Conservation (phyloP, 2,329 filamentous ascomycete genomes). For the Gnomoniopsis smithogilvyi region DNA sequence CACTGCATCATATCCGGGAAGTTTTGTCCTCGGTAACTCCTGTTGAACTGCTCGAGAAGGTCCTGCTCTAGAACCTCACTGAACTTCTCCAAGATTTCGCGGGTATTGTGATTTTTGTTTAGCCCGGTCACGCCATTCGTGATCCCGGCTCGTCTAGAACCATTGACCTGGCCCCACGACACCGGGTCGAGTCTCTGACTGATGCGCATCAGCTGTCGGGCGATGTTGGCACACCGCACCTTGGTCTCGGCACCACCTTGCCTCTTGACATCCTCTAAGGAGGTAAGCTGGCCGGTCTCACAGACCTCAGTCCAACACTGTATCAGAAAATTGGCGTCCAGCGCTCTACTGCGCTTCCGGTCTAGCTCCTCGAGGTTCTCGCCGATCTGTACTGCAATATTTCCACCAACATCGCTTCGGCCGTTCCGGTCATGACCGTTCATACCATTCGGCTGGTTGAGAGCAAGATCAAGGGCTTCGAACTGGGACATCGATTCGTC, state of each 20-base stretch:
- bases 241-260: slow-evolving; percentile 88
- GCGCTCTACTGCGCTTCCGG: slow-evolving; percentile 80
- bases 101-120: slow-evolving; percentile 61
- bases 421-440: slow-evolving; percentile 42
- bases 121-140: slow-evolving; percentile 45
- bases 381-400: slow-evolving; percentile 90
- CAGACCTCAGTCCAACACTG: slow-evolving; percentile 97
- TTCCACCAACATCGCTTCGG: slow-evolving; percentile 65
- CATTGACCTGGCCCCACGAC: slow-evolving; percentile 65
- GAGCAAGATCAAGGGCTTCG: slow-evolving; percentile 79
- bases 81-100: slow-evolving; percentile 94
- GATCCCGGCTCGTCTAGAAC: slow-evolving; percentile 45
- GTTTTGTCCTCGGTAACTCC: slow-evolving; percentile 91
- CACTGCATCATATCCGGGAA: slow-evolving; percentile 99
- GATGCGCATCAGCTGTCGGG: slow-evolving; percentile 88
- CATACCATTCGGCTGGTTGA: slow-evolving; percentile 58
- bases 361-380: slow-evolving; percentile 93
- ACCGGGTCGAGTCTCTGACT: slow-evolving; percentile 83
- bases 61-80: slow-evolving; percentile 95
- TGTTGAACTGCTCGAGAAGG: slow-evolving; percentile 91
- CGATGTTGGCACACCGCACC: slow-evolving; percentile 89
- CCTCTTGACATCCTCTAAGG: slow-evolving; percentile 83
- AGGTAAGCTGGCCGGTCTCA: slow-evolving; percentile 80
- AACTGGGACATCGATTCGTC: slow-evolving; percentile 92
- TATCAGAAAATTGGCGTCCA: slow-evolving; percentile 92